These are phyloP conservation scores for Wickerhamiella pararugosa DNA, from an alignment of 1,139 yeast species.

Conservation along the genomic window DNA sequence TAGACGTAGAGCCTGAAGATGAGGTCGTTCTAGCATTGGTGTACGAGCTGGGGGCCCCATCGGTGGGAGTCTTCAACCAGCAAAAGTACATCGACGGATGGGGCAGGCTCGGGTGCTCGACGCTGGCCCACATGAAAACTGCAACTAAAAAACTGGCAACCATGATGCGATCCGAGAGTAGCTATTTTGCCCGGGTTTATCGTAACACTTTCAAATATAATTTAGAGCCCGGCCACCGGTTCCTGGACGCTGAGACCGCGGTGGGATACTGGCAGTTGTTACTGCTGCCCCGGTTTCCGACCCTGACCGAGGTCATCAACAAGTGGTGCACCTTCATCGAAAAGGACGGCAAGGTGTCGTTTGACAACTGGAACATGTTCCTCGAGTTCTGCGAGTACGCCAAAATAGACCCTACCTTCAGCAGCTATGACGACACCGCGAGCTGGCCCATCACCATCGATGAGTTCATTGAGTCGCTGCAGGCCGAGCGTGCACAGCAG, in stretches of 20 bases:
- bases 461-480: conserved; percentile 45
- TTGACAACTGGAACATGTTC: conserved; percentile 79
- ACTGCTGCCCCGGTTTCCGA: conserved; percentile 27
- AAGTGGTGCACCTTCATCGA: conserved; percentile 40
- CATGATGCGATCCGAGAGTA: conserved; percentile 26
- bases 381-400: conserved; percentile 47
- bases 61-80: conserved; percentile 44
- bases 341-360: conserved; percentile 36
- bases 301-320: conserved; percentile 21
- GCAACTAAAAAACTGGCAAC: conserved; percentile 29
- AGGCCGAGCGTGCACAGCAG: too few species aligned
- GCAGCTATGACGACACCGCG: conserved; percentile 55
- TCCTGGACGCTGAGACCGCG: conserved; percentile 49
- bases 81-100: conserved; percentile 42
- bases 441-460: conserved; percentile 92
- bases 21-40: conserved; percentile 55
- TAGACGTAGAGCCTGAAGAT: conserved; percentile 63
- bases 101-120: conserved; percentile 26
- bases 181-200: conserved; percentile 44
- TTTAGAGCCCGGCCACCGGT: conserved; percentile 45
- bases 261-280: conserved; percentile 66
- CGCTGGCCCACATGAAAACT: conserved; percentile 36
- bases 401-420: conserved; percentile 35
- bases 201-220: conserved; percentile 55
- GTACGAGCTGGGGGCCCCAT: conserved; percentile 47